Percentiles rank a stretch among this genome's conserved stretches.
Conservation (phyloP, 208 protist species). For the Acanthamoeba triangularis region DNA sequence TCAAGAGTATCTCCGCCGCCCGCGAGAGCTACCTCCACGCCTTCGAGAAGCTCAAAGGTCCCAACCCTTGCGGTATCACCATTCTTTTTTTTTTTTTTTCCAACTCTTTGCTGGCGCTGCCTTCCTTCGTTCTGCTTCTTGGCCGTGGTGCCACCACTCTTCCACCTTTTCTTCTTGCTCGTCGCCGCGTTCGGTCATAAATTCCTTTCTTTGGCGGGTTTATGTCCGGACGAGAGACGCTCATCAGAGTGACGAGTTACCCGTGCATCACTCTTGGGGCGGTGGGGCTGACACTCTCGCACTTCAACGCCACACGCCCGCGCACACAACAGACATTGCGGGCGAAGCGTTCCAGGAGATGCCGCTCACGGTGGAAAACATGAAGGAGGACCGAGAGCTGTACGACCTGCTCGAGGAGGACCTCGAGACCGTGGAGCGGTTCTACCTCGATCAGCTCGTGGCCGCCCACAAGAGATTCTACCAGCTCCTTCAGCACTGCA, state of each 20-base stretch:
- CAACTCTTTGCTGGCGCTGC: too few species aligned
- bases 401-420: conserved; percentile 9
- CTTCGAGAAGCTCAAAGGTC: conserved; percentile 6
- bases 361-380: not conserved
- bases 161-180: too few species aligned
- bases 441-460: conserved; percentile 20
- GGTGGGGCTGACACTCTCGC: not conserved
- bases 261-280: too few species aligned
- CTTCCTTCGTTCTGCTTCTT: too few species aligned
- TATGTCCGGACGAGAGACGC: too few species aligned
- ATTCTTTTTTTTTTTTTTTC: too few species aligned
- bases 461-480: conserved; percentile 27
- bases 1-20: not conserved
- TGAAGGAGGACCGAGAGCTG: conserved; percentile 26
- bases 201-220: too few species aligned
- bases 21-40: conserved; percentile 1
- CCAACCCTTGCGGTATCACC: not conserved
- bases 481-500: conserved; percentile 7
- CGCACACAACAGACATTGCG: not conserved
- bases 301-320: not conserved
- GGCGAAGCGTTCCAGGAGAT: not conserved
- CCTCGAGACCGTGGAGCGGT: not conserved
- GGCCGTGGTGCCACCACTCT: too few species aligned
- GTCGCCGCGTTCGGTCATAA: too few species aligned
- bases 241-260: too few species aligned